These are phyloP conservation scores for Cicer bijugum DNA, from an alignment of 306 rosid genomes.

Conservation along the genomic window DNA sequence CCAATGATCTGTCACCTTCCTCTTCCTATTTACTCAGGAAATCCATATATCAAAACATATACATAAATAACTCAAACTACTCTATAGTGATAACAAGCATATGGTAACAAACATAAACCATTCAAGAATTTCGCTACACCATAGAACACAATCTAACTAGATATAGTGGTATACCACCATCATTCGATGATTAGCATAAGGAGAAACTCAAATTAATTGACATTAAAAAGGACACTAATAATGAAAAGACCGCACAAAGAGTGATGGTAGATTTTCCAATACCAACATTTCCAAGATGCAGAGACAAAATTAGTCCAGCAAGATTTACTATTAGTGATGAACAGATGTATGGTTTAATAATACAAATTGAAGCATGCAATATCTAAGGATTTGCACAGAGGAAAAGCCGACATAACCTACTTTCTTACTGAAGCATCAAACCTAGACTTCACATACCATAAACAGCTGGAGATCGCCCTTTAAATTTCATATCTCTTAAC, in stretches of 20 bases:
- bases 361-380: constrained; percentile 17
- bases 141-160: constrained; percentile 28
- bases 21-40: constrained; percentile 59
- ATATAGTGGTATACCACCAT: constrained; percentile 5
- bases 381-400: constrained; percentile 22
- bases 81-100: neutral
- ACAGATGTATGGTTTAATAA: constrained; percentile 21
- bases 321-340: constrained; percentile 20
- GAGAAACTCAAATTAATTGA: constrained; percentile 28
- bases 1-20: constrained; percentile 88
- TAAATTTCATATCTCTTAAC: constrained; percentile 10
- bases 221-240: constrained; percentile 17
- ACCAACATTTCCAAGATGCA: constrained; percentile 5
- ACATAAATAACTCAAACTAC: neutral
- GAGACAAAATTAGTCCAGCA: neutral
- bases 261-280: constrained; percentile 14
- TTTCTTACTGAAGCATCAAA: constrained; percentile 28
- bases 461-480: constrained; percentile 4
- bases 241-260: constrained; percentile 31
- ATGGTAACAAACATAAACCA: neutral
- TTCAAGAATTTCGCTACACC: constrained; percentile 18
- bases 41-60: constrained; percentile 30
- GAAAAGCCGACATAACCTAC: neutral
- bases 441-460: constrained; percentile 30
- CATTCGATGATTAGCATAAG: constrained; percentile 35